A percentile compares a stretch with the other conserved stretches of the same genome.
Evolutionary conservation across 192 early-diverging fungal genomes (phyloP).

Genomic region (Backusella tuberculispora): DNA sequence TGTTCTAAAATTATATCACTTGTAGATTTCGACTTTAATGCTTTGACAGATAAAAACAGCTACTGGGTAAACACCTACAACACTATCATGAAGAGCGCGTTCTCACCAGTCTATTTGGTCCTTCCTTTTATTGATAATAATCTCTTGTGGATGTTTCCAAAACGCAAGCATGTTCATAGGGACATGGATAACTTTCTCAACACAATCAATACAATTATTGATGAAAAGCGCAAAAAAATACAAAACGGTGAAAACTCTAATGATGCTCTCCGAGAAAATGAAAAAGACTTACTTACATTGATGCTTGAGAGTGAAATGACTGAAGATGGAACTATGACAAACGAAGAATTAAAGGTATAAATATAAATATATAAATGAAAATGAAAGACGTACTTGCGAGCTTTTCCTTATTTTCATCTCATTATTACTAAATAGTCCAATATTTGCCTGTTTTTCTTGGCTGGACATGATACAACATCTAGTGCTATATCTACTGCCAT

Average conservation of each 20-base stretch:
- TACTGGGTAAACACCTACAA: not conserved
- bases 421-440: not conserved
- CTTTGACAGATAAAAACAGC: not conserved
- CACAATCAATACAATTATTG: not conserved
- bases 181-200: not conserved
- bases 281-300: not conserved
- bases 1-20: not conserved
- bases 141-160: not conserved
- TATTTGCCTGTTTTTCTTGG: not conserved
- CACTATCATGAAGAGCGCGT: not conserved
- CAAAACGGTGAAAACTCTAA: not conserved
- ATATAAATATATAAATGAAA: too few relatives aligned
- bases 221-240: conserved; percentile 14
- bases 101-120: not conserved
- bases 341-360: conserved; percentile 6
- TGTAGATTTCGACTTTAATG: conserved; percentile 23
- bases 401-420: conserved; percentile 38
- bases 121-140: not conserved
- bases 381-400: not conserved
- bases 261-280: not conserved
- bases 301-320: not conserved
- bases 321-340: not conserved
- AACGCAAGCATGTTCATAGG: not conserved
- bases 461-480: conserved; percentile 57
- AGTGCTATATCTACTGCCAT: conserved; percentile 52